A percentile compares a stretch with the other conserved stretches of the same genome.
These are phyloP conservation scores for Fusarium heterosporum DNA, from an alignment of 2,329 filamentous ascomycete species.

Conservation along the genomic window DNA sequence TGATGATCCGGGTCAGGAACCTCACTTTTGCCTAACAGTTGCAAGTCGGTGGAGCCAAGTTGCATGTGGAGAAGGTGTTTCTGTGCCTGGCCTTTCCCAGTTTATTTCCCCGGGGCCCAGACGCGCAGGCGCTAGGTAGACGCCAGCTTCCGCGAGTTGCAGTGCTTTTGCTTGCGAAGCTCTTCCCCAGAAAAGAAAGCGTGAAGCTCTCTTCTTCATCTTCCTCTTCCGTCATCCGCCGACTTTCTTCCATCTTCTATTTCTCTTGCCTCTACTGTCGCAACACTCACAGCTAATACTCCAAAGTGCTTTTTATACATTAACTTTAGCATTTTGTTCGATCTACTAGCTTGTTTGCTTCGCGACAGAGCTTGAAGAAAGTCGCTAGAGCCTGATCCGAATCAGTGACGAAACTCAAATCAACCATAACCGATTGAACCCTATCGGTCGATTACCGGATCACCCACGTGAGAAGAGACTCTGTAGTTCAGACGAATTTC, in stretches of 20 bases:
- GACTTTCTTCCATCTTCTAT: neutral
- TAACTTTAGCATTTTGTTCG: neutral
- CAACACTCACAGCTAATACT: neutral
- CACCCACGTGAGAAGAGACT: neutral
- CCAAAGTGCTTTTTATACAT: neutral
- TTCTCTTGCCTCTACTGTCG: neutral
- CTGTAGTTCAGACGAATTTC: slow-evolving; percentile 6
- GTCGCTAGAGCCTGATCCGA: slow-evolving; percentile 18
- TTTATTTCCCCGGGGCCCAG: slow-evolving; percentile 36
- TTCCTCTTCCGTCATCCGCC: slow-evolving; percentile 12
- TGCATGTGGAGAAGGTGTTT: slow-evolving; percentile 17
- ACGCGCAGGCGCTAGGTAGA: slow-evolving; percentile 40
- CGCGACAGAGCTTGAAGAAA: slow-evolving; percentile 15
- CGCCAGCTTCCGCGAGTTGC: slow-evolving; percentile 33
- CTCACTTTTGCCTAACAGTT: neutral
- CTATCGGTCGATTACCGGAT: neutral
- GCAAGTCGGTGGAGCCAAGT: slow-evolving; percentile 14
- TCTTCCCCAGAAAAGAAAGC: slow-evolving; percentile 38
- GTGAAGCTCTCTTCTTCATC: slow-evolving; percentile 30
- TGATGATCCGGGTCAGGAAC: slow-evolving; percentile 16
- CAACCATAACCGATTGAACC: slow-evolving; percentile 6
- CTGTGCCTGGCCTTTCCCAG: slow-evolving; percentile 30
- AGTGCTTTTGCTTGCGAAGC: slow-evolving; percentile 42
- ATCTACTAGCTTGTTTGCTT: neutral
- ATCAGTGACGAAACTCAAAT: slow-evolving; percentile 3